Conservation (phyloP, 495 filamentous ascomycete genomes). For the Annulohypoxylon moriforme region DNA sequence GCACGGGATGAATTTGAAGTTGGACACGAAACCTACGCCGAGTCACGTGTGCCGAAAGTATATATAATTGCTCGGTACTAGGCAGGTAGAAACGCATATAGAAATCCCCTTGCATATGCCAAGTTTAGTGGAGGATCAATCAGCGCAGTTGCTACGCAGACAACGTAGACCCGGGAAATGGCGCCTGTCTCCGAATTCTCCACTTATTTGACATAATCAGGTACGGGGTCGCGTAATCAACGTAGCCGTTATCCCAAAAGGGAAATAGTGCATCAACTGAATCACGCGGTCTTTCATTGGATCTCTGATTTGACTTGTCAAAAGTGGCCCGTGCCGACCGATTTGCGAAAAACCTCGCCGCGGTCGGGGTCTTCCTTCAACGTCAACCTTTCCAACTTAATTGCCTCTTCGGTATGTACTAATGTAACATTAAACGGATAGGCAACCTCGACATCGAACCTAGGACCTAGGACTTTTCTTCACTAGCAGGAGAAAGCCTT, state of each 20-base stretch:
- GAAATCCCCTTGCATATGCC: slow-evolving; percentile 42
- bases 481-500: background rate
- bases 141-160: slow-evolving; percentile 3
- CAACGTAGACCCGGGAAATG: slow-evolving; percentile 39
- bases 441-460: background rate
- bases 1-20: slow-evolving; percentile 6
- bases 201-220: slow-evolving; percentile 44
- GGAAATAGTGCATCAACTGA: slow-evolving; percentile 34
- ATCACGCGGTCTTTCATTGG: slow-evolving; percentile 37
- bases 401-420: slow-evolving; percentile 27
- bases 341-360: slow-evolving; percentile 32
- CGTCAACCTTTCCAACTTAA: slow-evolving; percentile 33
- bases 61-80: background rate
- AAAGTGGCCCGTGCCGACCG: slow-evolving; percentile 44
- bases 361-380: slow-evolving; percentile 39
- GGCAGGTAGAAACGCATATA: background rate
- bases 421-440: slow-evolving; percentile 14
- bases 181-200: slow-evolving; percentile 31
- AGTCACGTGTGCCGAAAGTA: slow-evolving; percentile 27
- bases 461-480: slow-evolving; percentile 25
- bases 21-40: slow-evolving; percentile 40
- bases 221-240: slow-evolving; percentile 42
- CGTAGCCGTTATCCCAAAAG: slow-evolving; percentile 32
- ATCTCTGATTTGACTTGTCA: slow-evolving; percentile 23
- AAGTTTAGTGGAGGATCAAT: slow-evolving; percentile 37